Evolutionary conservation across 371 early-diverging fungal species (phyloP), one percentile per base, ranked within the genome.

Genomic region (Neoconidiobolus thromboides): DNA sequence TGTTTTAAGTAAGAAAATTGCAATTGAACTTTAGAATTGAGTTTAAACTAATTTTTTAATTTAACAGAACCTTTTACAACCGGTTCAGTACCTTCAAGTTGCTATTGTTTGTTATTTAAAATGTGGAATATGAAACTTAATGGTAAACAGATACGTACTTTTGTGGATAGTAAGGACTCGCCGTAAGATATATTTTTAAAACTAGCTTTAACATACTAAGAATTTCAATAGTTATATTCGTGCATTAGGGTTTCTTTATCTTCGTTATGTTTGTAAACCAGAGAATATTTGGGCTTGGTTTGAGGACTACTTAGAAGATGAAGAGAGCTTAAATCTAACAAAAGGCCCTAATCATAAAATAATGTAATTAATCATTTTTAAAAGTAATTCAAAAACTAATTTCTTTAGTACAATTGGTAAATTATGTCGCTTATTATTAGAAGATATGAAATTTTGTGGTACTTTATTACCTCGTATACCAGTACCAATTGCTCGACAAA

Each of bases 381-480:
- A 53, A 6, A 15, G 3, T 48, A 7, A 38, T 38, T 48, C 39
- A 61, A 52, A 58, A 56, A 5, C 62, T 39, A 26, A 44, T 44
- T 39, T 36, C 0, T 47, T 3, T 65, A 84, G 85, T 9, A 85
- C 88, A 0, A 85, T 89, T 62, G 88, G 86, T 9, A 69, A 77
- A 49, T 60, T 89, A 57, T 73, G 76, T 47, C 76, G 75, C 3
- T 75, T 74, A 68, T 69, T 89, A 52, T 63, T 89, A 50, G 79
- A 78, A 2, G 82, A 83, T 4, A 75, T 73, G 64, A 83, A 85
- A 66, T 85, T 75, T 55, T 68, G 74, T 57, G 85, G 83, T 1
- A 86, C 87, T n/a, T 83, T 87, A 65, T 65, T 89, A 47, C 90
- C 90, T 26, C 78, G 90, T 51, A 89, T 89, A 49, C 90, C 90